These are phyloP conservation scores for Mycena olivaceomarginata DNA, from an alignment of 768 basidiomycete species.

Conservation along the genomic window DNA sequence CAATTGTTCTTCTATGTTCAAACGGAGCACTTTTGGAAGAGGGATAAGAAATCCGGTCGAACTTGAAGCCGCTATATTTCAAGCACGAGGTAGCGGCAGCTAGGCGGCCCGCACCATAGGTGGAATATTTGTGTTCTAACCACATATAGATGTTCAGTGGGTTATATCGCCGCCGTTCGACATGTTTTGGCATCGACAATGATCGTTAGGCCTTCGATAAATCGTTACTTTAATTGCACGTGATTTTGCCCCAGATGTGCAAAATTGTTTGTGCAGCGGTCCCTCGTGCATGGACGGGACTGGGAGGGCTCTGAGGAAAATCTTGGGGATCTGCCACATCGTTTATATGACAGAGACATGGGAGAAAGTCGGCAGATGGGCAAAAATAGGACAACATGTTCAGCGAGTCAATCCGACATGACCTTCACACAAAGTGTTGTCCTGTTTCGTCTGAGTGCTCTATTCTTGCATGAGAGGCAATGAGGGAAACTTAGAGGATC, in stretches of 20 bases:
- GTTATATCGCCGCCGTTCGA: neutral
- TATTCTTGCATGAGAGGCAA: neutral
- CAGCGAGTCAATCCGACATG: too few species aligned
- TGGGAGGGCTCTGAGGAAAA: neutral
- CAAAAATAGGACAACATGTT: neutral
- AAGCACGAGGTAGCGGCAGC: too few species aligned
- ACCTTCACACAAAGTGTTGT: neutral
- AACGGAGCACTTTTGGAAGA: too few species aligned
- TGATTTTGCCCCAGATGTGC: neutral
- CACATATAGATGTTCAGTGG: neutral
- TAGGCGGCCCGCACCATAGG: too few species aligned
- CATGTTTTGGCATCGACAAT: neutral
- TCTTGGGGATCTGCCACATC: neutral
- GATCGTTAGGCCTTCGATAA: neutral
- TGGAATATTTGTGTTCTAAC: too few species aligned
- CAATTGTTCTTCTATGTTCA: too few species aligned
- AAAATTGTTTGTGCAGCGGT: neutral
- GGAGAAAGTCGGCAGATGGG: neutral
- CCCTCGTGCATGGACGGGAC: neutral
- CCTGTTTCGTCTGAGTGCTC: neutral
- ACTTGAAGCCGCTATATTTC: too few species aligned
- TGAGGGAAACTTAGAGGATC: neutral
- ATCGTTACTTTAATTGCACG: neutral
- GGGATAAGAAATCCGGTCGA: too few species aligned
- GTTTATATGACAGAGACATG: too few species aligned